Evolutionary conservation across 1,139 yeast species (phyloP), one percentile per base, ranked within the genome.

Genomic region (Yamadazyma pseudoaaseri): DNA sequence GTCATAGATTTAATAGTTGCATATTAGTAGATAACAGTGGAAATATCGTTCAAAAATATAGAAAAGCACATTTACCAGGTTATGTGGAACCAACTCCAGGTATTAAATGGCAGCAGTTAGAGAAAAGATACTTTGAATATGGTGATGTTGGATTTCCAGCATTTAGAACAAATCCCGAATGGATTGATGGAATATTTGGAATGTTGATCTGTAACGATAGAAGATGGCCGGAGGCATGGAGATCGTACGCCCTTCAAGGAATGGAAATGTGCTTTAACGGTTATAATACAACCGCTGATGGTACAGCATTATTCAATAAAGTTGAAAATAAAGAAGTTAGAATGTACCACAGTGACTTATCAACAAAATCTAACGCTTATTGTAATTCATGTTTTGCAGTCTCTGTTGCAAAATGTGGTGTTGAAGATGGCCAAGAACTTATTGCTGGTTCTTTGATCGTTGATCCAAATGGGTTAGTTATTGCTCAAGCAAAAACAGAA

Each of bases 151-250:
- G 60, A 11, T 56, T 54, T 44, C 45, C 47, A 23, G 60, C 60
- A 15, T 48, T 52, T 28, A 44, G 48, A 32, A 38, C 57, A 2
- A 33, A 51, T 29, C 51, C 56, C 11, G 62, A 58, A 4, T 57
- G 58, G 54, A 55, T 57, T 23, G 60, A 58, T 40, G 53, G 58
- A 18, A 54, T 57, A 9, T 39, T 55, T 31, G 60, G 62, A 14
- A 57, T 56, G 52, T 42, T 60, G 31, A 60, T 60, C 25, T 60
- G 66, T 42, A 61, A 61, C 34, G 66, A 60, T 41, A 50, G 65
- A 45, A 53, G 65, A 44, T 60, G 66, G 65, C 60, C 63, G 5
- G 65, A 60, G 36, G 60, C 64, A 9, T 60, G 66, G 65, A 57
- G 65, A 46, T 36, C 45, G 26, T 56, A 54, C 28, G 61, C 57